Evolutionary conservation across 1,284 basidiomycete species (phyloP).

Genomic region (Ustilago sp.): DNA sequence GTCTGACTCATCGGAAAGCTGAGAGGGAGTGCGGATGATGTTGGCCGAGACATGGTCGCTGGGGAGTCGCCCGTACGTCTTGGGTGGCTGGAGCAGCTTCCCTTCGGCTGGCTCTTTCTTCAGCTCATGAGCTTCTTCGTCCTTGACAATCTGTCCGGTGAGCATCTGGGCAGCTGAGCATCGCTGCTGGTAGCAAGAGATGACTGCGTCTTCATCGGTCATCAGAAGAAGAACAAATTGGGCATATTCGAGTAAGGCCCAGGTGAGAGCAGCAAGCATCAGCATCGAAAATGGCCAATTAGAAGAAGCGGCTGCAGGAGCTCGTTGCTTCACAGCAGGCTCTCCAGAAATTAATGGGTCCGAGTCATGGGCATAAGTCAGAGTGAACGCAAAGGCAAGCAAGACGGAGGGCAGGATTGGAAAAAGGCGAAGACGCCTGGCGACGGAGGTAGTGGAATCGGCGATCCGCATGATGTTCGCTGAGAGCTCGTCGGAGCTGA

Average conservation of each 20-base stretch:
- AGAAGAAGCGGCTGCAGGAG: background rate
- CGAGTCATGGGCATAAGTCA: background rate
- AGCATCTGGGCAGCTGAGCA: constrained; percentile 12
- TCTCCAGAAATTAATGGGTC: background rate
- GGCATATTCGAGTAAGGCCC: constrained; percentile 24
- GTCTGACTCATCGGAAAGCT: constrained; percentile 10
- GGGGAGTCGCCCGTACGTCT: background rate
- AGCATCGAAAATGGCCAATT: background rate
- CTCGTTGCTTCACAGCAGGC: background rate
- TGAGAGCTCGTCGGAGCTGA: background rate
- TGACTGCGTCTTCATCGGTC: constrained; percentile 14
- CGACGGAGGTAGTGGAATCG: constrained; percentile 10
- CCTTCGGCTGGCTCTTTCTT: background rate
- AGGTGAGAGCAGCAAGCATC: constrained; percentile 7
- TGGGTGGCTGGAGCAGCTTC: background rate
- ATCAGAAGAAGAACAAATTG: constrained; percentile 21
- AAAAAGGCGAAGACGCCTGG: constrained; percentile 4
- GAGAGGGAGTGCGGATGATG: constrained; percentile 20
- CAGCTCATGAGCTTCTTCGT: background rate
- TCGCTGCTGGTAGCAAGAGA: constrained; percentile 14
- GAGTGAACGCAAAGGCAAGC: background rate
- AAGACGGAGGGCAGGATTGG: background rate
- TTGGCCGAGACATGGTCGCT: constrained; percentile 26
- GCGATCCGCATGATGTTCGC: constrained; percentile 4
- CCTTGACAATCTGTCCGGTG: background rate